These are phyloP conservation scores for Voacanga thouarsii DNA, from an alignment of 257 asterid genomes.

Conservation along the genomic window DNA sequence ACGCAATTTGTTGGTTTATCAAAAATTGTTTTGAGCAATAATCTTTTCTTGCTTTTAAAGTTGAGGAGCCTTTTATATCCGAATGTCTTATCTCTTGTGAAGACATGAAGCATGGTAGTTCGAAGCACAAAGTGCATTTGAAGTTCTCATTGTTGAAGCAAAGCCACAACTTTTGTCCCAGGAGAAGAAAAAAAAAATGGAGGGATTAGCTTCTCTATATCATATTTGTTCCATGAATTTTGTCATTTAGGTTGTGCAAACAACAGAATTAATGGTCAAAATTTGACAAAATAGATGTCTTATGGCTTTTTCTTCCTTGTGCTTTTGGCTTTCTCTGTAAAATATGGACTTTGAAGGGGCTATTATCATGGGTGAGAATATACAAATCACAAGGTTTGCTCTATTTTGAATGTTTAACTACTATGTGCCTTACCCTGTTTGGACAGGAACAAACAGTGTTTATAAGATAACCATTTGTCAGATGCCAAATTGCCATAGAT, in stretches of 20 bases:
- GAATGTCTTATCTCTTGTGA: background rate
- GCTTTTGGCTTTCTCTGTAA: background rate
- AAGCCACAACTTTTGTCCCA: background rate
- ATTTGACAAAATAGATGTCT: background rate
- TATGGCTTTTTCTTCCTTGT: background rate
- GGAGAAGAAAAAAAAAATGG: too few species aligned
- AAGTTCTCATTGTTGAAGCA: background rate
- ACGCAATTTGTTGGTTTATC: background rate
- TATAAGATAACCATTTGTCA: background rate
- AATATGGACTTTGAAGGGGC: background rate
- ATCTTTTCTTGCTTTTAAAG: background rate
- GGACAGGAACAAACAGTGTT: background rate
- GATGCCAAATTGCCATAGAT: background rate
- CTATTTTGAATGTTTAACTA: background rate
- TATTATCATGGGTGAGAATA: background rate
- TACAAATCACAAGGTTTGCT: background rate
- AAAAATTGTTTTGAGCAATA: background rate
- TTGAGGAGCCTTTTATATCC: background rate
- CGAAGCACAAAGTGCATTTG: background rate
- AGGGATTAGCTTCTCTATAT: background rate
- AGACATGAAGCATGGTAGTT: background rate
- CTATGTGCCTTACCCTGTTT: background rate
- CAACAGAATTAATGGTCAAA: background rate
- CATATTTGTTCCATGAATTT: background rate
- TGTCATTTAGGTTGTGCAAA: background rate